Conservation (phyloP, 352 stramenopile species). For the Pythium brassicae region DNA sequence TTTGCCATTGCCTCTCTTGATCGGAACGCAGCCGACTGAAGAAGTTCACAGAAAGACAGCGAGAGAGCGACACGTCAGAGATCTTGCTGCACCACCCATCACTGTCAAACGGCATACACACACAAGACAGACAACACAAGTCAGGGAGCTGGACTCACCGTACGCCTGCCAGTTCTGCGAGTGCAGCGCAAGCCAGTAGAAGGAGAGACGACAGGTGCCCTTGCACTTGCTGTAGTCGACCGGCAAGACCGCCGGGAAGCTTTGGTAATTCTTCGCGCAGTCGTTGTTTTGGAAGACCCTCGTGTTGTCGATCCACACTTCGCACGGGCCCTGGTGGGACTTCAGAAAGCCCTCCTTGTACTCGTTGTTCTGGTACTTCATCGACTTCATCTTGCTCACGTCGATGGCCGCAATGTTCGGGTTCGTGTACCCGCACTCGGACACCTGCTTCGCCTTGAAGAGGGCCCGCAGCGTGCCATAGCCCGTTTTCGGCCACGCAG, state of each 20-base stretch:
- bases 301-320: slow-evolving; percentile 44
- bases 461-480: slow-evolving; percentile 6
- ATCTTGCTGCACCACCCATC: too few species aligned
- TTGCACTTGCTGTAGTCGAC: slow-evolving; percentile 45
- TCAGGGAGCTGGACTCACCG: too few species aligned
- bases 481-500: slow-evolving; percentile 3
- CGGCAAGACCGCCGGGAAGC: slow-evolving; percentile 39
- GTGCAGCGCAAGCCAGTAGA: slow-evolving; percentile 33
- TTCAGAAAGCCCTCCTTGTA: slow-evolving; percentile 10
- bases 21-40: slow-evolving; percentile 11
- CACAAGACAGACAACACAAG: too few species aligned
- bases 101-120: too few species aligned
- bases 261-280: slow-evolving; percentile 30
- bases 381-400: slow-evolving; percentile 12
- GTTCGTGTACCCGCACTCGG: not conserved
- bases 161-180: slow-evolving; percentile 11
- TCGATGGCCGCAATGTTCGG: slow-evolving; percentile 5
- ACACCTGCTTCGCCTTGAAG: not conserved
- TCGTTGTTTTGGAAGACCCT: slow-evolving; percentile 42
- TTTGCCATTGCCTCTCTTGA: slow-evolving; percentile 2
- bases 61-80: slow-evolving; percentile 32
- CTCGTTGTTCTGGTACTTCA: slow-evolving; percentile 11
- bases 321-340: slow-evolving; percentile 31
- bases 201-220: slow-evolving; percentile 37
- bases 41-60: not conserved